A percentile compares a stretch with the other conserved stretches of the same genome.
Evolutionary conservation across 2,329 filamentous ascomycete species (phyloP).

Genomic region (Xylariaceae sp.): DNA sequence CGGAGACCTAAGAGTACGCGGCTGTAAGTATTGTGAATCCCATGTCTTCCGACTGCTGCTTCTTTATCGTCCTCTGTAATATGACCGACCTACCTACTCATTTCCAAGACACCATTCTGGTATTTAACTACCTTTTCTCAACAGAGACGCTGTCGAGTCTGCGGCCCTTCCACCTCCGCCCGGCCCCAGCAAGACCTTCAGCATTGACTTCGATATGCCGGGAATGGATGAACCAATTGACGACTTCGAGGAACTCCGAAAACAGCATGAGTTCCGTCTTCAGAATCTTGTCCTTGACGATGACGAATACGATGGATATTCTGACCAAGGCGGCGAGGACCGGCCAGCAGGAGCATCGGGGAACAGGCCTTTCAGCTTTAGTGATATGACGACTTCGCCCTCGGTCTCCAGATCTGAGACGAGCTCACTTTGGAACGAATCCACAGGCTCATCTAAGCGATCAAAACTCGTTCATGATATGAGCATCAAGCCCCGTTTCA

Average conservation of each 20-base stretch:
- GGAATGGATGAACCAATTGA: conserved; percentile 37
- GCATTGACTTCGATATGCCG: conserved; percentile 50
- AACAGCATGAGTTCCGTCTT: conserved; percentile 42
- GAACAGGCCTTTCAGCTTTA: conserved; percentile 23
- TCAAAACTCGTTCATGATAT: conserved; percentile 31
- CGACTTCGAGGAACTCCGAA: conserved; percentile 42
- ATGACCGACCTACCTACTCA: background rate
- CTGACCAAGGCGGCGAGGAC: conserved; percentile 5
- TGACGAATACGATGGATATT: conserved; percentile 21
- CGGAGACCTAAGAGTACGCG: conserved; percentile 43
- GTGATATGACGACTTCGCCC: conserved; percentile 22
- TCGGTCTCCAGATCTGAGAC: conserved; percentile 13
- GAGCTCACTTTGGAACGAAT: conserved; percentile 10
- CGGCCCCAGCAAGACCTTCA: conserved; percentile 49
- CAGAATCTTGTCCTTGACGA: conserved; percentile 38
- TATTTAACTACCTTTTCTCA: conserved; percentile 1
- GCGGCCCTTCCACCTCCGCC: conserved; percentile 33
- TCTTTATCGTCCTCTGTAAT: background rate
- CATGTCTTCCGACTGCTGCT: background rate
- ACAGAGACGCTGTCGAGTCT: conserved; percentile 16
- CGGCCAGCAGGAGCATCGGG: background rate
- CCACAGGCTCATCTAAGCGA: conserved; percentile 27
- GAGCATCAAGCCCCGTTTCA: conserved; percentile 51
- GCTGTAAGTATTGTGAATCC: conserved; percentile 36
- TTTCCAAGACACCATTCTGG: background rate